Evolutionary conservation across 192 early-diverging fungal species (phyloP).

Genomic region (Lobosporangium transversale): DNA sequence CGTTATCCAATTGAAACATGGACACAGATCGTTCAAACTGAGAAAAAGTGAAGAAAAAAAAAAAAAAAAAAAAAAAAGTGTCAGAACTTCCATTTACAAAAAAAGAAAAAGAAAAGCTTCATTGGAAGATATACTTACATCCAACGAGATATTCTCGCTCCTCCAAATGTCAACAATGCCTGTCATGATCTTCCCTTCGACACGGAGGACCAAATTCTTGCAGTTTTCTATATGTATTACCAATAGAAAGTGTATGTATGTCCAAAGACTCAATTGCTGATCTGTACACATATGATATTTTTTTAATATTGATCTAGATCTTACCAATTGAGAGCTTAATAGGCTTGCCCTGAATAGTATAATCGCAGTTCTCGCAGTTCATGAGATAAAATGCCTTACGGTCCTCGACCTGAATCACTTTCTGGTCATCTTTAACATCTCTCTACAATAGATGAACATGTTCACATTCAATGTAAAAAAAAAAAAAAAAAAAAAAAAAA

Average conservation of each 20-base stretch:
- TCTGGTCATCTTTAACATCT: conserved; percentile 11
- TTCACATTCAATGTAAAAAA: background rate
- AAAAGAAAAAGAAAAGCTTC: no score
- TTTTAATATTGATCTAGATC: background rate
- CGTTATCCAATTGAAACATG: conserved; percentile 30
- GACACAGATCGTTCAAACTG: conserved; percentile 23
- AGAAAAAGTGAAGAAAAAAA: background rate
- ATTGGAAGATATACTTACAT: conserved; percentile 29
- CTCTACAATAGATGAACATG: conserved; percentile 3
- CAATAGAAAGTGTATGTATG: background rate
- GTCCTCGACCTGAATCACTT: conserved; percentile 28
- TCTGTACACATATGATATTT: background rate
- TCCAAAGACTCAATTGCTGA: background rate
- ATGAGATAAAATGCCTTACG: conserved; percentile 41
- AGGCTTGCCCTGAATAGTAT: conserved; percentile 32
- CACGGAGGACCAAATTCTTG: conserved; percentile 35
- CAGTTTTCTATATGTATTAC: conserved; percentile 24
- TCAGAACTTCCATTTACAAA: no score
- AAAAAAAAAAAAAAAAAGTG: background rate
- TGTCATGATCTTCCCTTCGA: conserved; percentile 47
- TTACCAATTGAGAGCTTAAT: conserved; percentile 50
- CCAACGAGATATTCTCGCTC: conserved; percentile 26
- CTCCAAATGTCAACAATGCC: conserved; percentile 48
- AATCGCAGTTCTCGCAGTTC: conserved; percentile 47
- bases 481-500: conserved; percentile 11